Percentiles rank a stretch among this genome's conserved stretches.
Evolutionary conservation across 1,284 basidiomycete species (phyloP).

Genomic region (Apiotrichum sp.): DNA sequence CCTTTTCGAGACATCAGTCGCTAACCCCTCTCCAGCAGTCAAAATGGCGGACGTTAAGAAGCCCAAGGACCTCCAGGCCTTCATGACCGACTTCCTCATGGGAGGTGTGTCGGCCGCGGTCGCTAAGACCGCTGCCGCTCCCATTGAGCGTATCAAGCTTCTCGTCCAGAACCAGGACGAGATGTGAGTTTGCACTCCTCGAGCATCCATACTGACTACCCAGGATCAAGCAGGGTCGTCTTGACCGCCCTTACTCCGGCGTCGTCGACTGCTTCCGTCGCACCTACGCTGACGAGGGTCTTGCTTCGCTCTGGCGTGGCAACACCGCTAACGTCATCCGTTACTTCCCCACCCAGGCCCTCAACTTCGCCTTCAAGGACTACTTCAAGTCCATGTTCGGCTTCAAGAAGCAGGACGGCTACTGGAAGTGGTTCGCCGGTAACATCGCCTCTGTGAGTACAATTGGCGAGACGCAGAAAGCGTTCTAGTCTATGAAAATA

Average conservation of each 20-base stretch:
- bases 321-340: constrained; percentile 98
- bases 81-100: constrained; percentile 48
- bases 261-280: constrained; percentile 79
- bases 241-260: constrained; percentile 87
- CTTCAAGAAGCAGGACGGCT: constrained; percentile 81
- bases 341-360: constrained; percentile 93
- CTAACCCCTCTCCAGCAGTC: constrained; percentile 4
- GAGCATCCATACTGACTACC: constrained; percentile 4
- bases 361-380: constrained; percentile 97
- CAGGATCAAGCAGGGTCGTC: constrained; percentile 91
- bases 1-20: not conserved
- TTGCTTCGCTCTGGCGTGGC: constrained; percentile 86
- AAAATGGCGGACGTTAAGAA: constrained; percentile 43
- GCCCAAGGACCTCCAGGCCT: constrained; percentile 48
- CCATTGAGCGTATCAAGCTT: constrained; percentile 98
- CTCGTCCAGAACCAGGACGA: constrained; percentile 87
- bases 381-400: constrained; percentile 94
- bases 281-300: constrained; percentile 84
- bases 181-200: constrained; percentile 35
- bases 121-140: constrained; percentile 94
- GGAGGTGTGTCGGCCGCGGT: constrained; percentile 60
- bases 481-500: no score
- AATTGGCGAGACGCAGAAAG: not conserved
- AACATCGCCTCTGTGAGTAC: constrained; percentile 67
- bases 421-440: constrained; percentile 84